Evolutionary conservation across 306 rosid species (phyloP).

Genomic region (Cicer cuneatum): DNA sequence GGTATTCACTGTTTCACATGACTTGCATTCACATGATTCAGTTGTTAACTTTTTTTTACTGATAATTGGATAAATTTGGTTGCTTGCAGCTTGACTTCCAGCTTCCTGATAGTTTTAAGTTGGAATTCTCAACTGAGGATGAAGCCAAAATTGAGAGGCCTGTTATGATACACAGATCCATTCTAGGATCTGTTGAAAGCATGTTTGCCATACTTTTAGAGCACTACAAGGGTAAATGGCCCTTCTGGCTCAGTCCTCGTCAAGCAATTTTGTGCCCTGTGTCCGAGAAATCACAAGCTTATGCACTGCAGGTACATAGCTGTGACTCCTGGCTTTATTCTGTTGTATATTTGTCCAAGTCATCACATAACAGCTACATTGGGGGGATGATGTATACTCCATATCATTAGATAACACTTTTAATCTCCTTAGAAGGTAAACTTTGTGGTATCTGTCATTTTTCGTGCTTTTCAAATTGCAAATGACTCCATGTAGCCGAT

Average conservation of each 20-base stretch:
- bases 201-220: conserved; percentile 92
- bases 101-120: conserved; percentile 83
- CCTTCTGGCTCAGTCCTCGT: conserved; percentile 97
- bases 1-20: conserved; percentile 53
- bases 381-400: conserved; percentile 55
- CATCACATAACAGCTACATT: conserved; percentile 48
- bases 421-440: neutral
- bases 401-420: neutral
- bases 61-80: conserved; percentile 46
- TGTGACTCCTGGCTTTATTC: conserved; percentile 24
- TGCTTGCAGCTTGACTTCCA: conserved; percentile 93
- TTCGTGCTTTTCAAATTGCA: neutral
- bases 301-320: conserved; percentile 65
- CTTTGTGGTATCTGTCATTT: conserved; percentile 6
- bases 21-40: conserved; percentile 11
- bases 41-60: conserved; percentile 24
- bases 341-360: neutral
- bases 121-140: conserved; percentile 89
- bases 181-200: conserved; percentile 89
- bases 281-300: conserved; percentile 81
- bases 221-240: conserved; percentile 96
- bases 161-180: conserved; percentile 93
- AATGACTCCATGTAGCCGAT: conserved; percentile 3
- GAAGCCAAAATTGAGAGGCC: conserved; percentile 88
- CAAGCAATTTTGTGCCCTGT: conserved; percentile 92